Base-by-base conservation (phyloP, 106 monocot genomes). In the Xerophyta viscosa region DNA sequence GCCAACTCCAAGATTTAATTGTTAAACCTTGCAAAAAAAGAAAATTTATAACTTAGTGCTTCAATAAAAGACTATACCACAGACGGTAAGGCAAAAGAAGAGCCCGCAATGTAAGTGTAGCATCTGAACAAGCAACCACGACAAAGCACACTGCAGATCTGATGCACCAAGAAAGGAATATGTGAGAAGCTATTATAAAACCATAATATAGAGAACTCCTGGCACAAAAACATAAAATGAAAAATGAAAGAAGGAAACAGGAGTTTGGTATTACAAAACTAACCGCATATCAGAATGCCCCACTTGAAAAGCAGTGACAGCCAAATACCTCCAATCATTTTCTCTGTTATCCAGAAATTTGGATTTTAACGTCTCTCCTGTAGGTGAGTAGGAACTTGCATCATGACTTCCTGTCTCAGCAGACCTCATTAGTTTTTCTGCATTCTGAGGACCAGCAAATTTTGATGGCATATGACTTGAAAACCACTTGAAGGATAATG, bases 251-350 rank as follows among this genome's bases (percentile, higher is more conserved):
- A n/a, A n/a, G n/a, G n/a, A 33, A 11, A 33, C 33, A 33, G 7
- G 11, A 11, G 7, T 33, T 33, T 6, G 11, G 33, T 6, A 11
- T 33, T 33, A 11, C 25, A 59, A 13, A 9, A 59, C 24, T 67
- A 42, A 83, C 87, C 71, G 77, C 62, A 42, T 62, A 59, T 68
- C 61, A 46, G 48, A 46, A 60, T 65, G 68, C 57, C 75, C 79
- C 43, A 96, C 57, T 61, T 85, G 66, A 82, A 96, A 96, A 45
- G 73, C 84, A 58, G 96, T 85, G 52, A 96, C 96, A 50, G 89
- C 81, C 60, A 96, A 64, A 56, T 96, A 96, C 74, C 96, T 72
- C 96, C 96, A 96, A 43, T 89, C 96, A 82, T 96, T 88, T 55
- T 84, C 89, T 55, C 60, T 53, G 48, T 69, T 66, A 81, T 70